These are phyloP conservation scores for Casaregolazyma lundiana DNA, from an alignment of 1,139 yeast species.

Conservation along the genomic window DNA sequence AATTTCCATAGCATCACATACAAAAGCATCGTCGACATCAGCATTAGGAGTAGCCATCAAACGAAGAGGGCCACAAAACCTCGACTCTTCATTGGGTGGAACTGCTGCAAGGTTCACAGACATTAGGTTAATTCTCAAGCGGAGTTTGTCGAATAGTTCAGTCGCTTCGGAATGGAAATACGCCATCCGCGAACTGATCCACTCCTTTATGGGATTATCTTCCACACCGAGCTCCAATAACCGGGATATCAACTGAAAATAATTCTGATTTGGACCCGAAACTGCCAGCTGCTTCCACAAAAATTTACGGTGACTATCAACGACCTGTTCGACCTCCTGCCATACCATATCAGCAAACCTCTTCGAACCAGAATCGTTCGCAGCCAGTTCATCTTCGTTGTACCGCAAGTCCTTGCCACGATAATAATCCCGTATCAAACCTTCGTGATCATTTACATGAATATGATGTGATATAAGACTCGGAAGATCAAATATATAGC, in stretches of 20 bases:
- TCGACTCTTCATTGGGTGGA: conserved; percentile 16
- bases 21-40: conserved; percentile 22
- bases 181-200: conserved; percentile 49
- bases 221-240: conserved; percentile 55
- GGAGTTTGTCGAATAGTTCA: conserved; percentile 37
- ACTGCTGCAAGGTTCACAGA: conserved; percentile 30
- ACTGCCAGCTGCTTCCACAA: conserved; percentile 56
- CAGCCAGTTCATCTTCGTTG: conserved; percentile 22
- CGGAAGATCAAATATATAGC: conserved; percentile 70
- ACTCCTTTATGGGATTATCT: conserved; percentile 62
- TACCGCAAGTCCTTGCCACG: conserved; percentile 44
- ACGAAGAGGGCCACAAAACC: conserved; percentile 9
- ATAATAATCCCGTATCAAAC: conserved; percentile 64
- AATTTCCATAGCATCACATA: conserved; percentile 42
- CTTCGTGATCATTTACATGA: conserved; percentile 60
- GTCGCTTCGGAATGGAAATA: conserved; percentile 38
- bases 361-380: conserved; percentile 25
- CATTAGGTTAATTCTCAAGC: conserved; percentile 31
- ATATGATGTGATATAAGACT: conserved; percentile 51
- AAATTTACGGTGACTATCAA: conserved; percentile 58
- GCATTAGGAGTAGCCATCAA: conserved; percentile 9
- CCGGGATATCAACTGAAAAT: conserved; percentile 53
- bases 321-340: conserved; percentile 60
- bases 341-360: conserved; percentile 52
- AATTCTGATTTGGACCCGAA: conserved; percentile 40